Evolutionary conservation across 768 basidiomycete species (phyloP), one percentile per base, ranked within the genome.

Genomic region (Russula griseocarnosa): DNA sequence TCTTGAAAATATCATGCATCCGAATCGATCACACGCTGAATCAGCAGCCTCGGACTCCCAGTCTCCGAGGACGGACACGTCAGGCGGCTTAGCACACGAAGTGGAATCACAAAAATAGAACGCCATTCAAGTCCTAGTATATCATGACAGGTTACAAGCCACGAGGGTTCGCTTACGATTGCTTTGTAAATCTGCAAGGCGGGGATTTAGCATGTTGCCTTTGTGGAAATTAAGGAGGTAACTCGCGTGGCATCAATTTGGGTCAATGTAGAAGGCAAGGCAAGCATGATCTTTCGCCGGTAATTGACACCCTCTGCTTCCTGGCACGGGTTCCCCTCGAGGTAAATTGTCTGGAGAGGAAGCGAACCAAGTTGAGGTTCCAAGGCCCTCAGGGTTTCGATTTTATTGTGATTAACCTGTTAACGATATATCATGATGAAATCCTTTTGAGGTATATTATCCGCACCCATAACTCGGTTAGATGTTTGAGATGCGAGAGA

Each of bases 181-280:
- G 64, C 55, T 57, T 65, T 24, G 64, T 61, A 51, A 61, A 65
- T 42, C 64, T 65, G 64, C 65, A 60, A 55, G 28, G 22, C 13
- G 38, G 36, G 49, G 49, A 22, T 46, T 59, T 44, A 51, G 50
- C 30, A 44, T 34, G 16, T 66, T 13, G 50, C 20, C 22, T 58
- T n/a, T 30, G 28, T 50, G 63, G 59, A 58, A 44, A 66, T 55
- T 42, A 60, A 59, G 10, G 42, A 38, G 34, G 53, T 16, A 86
- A 32, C 94, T 66, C 71, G 98, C 88, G 91, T 98, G 47, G 97
- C 97, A 75, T 99, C 97, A 56, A 99, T 87, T 76, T 99, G 97
- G 71, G 85, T 84, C 61, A 98, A 75, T 70, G 96, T 92, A 0
- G 56, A 46, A 46, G 95, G 95, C 24, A 97, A 77, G 3, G 86